phyloP scores from a whole-genome alignment of 169 alveolate species.

The Cryptosporidium ryanae region DNA sequence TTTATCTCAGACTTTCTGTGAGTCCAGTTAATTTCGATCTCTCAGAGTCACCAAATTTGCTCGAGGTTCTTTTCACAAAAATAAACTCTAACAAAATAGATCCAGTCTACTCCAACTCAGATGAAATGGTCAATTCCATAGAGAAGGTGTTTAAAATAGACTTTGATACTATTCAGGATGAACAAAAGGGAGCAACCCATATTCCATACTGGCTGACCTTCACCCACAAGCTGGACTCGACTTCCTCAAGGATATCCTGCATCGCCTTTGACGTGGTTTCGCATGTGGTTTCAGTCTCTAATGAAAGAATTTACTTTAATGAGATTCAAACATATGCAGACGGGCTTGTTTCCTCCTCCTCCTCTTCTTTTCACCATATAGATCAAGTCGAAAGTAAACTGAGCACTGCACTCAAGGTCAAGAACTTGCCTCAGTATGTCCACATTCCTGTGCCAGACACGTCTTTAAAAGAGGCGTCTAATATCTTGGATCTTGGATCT shows the following conservation, averaged over 20 bases:
- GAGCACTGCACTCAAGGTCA: slow-evolving; percentile 28
- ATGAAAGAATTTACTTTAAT: slow-evolving; percentile 3
- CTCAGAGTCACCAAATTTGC: slow-evolving; percentile 64
- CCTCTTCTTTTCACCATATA: too few species aligned
- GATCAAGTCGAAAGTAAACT: neutral
- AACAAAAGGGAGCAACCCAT: slow-evolving; percentile 25
- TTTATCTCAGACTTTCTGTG: slow-evolving; percentile 48
- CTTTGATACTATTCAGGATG: slow-evolving; percentile 8
- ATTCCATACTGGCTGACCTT: slow-evolving; percentile 64
- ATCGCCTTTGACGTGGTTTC: slow-evolving; percentile 73
- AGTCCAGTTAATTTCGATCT: slow-evolving; percentile 71
- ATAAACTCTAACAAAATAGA: slow-evolving; percentile 25
- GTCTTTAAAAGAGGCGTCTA: neutral
- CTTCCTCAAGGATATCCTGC: slow-evolving; percentile 44
- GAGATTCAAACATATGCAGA: slow-evolving; percentile 1
- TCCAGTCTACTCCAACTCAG: slow-evolving; percentile 24
- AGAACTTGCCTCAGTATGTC: slow-evolving; percentile 32
- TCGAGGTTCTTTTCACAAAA: slow-evolving; percentile 46
- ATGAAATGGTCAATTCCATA: slow-evolving; percentile 17
- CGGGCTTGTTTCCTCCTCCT: too few species aligned
- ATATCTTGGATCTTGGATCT: neutral
- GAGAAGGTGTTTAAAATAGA: slow-evolving; percentile 57
- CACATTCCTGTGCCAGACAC: slow-evolving; percentile 16
- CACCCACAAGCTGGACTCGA: slow-evolving; percentile 39
- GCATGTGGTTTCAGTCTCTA: slow-evolving; percentile 23